phyloP scores from a whole-genome alignment of 805 yeast genomes.

The Kregervanrija pseudodelftensis region DNA sequence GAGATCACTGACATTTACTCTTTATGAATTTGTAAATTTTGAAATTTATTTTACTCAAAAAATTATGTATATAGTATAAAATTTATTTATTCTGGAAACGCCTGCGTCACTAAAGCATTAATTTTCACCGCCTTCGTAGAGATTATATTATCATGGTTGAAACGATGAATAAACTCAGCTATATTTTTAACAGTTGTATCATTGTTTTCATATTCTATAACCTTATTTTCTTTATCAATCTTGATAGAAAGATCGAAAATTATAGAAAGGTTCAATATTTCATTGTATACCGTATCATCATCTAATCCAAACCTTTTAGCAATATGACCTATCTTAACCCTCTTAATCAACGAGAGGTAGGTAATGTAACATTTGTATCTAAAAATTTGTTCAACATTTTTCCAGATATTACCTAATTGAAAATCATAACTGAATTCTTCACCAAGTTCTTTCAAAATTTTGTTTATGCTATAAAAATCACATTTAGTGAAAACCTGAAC shows the following conservation, averaged over 20 bases:
- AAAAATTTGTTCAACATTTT: slow-evolving; percentile 17
- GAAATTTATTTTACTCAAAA: not conserved
- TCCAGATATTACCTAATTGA: slow-evolving; percentile 20
- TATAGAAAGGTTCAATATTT: slow-evolving; percentile 15
- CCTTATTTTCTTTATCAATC: slow-evolving; percentile 13
- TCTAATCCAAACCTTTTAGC: slow-evolving; percentile 15
- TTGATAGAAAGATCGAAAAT: slow-evolving; percentile 21
- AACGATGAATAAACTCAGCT: slow-evolving; percentile 3
- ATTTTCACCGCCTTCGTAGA: slow-evolving; percentile 16
- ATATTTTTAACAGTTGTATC: not conserved
- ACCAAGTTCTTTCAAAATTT: slow-evolving; percentile 3
- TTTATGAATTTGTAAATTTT: slow-evolving; percentile 3
- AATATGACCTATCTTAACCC: slow-evolving; percentile 17
- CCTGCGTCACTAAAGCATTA: slow-evolving; percentile 9
- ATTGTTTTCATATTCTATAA: slow-evolving; percentile 8
- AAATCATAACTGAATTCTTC: slow-evolving; percentile 13
- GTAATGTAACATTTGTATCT: slow-evolving; percentile 25
- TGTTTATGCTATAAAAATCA: slow-evolving; percentile 17
- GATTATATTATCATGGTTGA: slow-evolving; percentile 9
- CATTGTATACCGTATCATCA: slow-evolving; percentile 9
- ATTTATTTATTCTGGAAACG: slow-evolving; percentile 8
- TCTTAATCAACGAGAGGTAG: slow-evolving; percentile 27
- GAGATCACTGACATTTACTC: slow-evolving; percentile 31
- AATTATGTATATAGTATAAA: slow-evolving; percentile 1
- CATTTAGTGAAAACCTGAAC: slow-evolving; percentile 13